Evolutionary conservation across 495 filamentous ascomycete genomes (phyloP), one percentile per base, ranked within the genome.

Genomic region (Aspergillus sclerotioniger): DNA sequence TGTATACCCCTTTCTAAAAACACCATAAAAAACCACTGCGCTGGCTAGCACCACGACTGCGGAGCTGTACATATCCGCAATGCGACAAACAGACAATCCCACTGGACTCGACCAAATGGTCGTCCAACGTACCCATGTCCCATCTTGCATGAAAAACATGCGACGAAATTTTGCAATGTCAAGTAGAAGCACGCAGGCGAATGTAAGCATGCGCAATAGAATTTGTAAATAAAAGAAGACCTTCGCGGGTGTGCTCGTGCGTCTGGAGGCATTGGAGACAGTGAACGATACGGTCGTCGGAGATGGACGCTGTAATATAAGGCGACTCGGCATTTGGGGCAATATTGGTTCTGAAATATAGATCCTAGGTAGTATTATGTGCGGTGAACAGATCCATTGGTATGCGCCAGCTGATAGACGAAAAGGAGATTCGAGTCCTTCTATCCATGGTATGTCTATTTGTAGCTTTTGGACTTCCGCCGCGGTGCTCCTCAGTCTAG

Each of bases 271-370:
- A 64, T 90, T 93, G 56, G 90, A 91, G 50, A 94, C 87, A 49
- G 88, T 91, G 77, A 90, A 95, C 64, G 89, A 87, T 62, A 85
- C 84, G n/a, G 91, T 93, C 20, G 90, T 92, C 41, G 90, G 87
- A 35, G 91, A 93, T 47, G 91, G 90, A 50, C 87, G 87, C 64
- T 84, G 83, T 51, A 83, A 82, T 58, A 78, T 82, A 41, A 95
- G 86, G 57, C 71, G 80, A 32, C 74, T 71, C 25, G 74, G 79
- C 69, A 78, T 76, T 51, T 44, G 33, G 35, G 25, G 32, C n/a
- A 29, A n/a, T 1, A 3, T 3, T 15, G 2, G 46, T 16, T 31
- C 13, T 29, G 16, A 25, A 32, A 15, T 15, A 46, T 45, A 25
- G 25, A 25, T 25, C 25, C 25, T 25, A 25, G 5, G 25, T 25